A percentile compares a stretch with the other conserved stretches of the same genome.
These are phyloP conservation scores for Ceratocystis cacaofunesta DNA, from an alignment of 2,329 filamentous ascomycete species.

Conservation along the genomic window DNA sequence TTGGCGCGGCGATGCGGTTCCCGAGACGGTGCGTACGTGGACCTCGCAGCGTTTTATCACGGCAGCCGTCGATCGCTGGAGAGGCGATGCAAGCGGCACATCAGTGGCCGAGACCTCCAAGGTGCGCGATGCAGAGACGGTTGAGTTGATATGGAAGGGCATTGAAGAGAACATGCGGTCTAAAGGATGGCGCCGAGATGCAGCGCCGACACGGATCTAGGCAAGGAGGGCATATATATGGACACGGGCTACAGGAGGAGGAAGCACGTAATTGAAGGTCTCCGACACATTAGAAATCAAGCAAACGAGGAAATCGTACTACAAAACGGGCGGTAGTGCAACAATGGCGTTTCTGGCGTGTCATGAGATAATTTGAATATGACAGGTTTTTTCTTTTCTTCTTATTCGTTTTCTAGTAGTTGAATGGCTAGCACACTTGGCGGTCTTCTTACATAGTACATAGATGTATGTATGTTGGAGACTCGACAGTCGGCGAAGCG, in stretches of 20 bases:
- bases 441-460: too few species aligned
- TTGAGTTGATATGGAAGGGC: slow-evolving; percentile 80
- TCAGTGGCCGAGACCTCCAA: slow-evolving; percentile 34
- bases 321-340: slow-evolving; percentile 8
- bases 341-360: slow-evolving; percentile 10
- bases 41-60: slow-evolving; percentile 62
- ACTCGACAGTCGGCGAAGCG: too few species aligned
- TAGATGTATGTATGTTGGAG: too few species aligned
- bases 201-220: slow-evolving; percentile 42
- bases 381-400: not conserved
- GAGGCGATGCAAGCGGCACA: slow-evolving; percentile 28
- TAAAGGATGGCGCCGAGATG: slow-evolving; percentile 68
- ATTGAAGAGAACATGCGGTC: slow-evolving; percentile 79
- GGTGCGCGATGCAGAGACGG: slow-evolving; percentile 84
- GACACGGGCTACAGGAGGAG: not conserved
- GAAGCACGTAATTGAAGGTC: not conserved
- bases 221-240: not conserved
- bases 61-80: slow-evolving; percentile 75
- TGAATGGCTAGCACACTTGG: too few species aligned
- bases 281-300: not conserved
- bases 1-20: slow-evolving; percentile 71
- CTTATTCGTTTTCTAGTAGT: not conserved
- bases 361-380: not conserved
- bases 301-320: not conserved
- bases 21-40: slow-evolving; percentile 67